Evolutionary conservation across 805 yeast genomes (phyloP).

Genomic region (Zygoascus tannicola): DNA sequence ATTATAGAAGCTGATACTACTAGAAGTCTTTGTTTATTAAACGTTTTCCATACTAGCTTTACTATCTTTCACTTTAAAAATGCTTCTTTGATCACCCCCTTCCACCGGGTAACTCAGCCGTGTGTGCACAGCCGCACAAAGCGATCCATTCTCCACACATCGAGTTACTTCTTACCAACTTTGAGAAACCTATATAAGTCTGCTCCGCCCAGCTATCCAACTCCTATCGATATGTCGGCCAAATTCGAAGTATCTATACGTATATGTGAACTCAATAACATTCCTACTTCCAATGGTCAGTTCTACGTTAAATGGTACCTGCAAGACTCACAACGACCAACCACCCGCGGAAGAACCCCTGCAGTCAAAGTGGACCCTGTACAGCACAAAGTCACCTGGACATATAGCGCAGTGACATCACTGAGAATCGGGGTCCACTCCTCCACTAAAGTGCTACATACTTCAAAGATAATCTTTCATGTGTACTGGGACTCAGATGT

Average conservation of each 20-base stretch:
- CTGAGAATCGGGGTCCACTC: constrained; percentile 34
- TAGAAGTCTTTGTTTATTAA: no score
- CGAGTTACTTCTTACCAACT: no score
- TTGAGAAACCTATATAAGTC: no score
- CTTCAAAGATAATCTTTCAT: constrained; percentile 33
- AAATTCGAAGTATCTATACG: constrained; percentile 52
- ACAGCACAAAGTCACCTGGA: constrained; percentile 47
- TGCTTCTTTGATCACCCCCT: no score
- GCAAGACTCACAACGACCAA: constrained; percentile 40
- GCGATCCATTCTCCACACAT: no score
- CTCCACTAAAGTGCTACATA: constrained; percentile 29
- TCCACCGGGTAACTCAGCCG: no score
- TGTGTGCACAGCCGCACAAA: no score
- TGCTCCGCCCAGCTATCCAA: no score
- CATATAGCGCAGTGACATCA: constrained; percentile 32
- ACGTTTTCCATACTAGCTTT: no score
- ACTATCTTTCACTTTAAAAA: no score
- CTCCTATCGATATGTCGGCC: neutral
- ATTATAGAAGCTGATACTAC: no score
- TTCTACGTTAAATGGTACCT: constrained; percentile 59
- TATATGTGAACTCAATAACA: constrained; percentile 65
- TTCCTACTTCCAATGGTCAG: constrained; percentile 69
- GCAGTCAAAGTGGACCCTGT: constrained; percentile 31
- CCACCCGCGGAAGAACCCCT: constrained; percentile 39
- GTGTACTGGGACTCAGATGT: constrained; percentile 36